Percentiles rank a stretch among this genome's conserved stretches.
These are phyloP conservation scores for Tylopilus balloui DNA, from an alignment of 768 basidiomycete genomes.

Conservation along the genomic window DNA sequence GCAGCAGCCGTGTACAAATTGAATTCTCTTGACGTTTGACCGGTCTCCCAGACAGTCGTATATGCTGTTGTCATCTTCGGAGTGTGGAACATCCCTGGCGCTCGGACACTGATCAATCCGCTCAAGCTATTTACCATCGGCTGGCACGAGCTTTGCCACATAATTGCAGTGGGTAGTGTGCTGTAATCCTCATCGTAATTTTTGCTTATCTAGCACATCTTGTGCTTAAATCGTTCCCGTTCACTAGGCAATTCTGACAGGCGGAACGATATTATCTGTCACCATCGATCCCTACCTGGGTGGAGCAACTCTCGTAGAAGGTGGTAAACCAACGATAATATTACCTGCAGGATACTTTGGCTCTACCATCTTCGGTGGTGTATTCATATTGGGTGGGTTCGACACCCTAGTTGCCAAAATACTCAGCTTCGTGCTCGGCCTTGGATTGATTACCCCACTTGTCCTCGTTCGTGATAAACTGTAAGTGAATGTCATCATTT, in stretches of 20 bases:
- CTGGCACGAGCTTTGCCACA: slow-evolving; percentile 86
- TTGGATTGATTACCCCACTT: slow-evolving; percentile 83
- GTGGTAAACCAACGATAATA: slow-evolving; percentile 67
- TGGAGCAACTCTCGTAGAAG: slow-evolving; percentile 60
- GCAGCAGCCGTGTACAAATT: slow-evolving; percentile 11
- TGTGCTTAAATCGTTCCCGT: not conserved
- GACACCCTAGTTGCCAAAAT: slow-evolving; percentile 90
- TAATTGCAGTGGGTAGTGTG: slow-evolving; percentile 54
- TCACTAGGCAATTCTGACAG: slow-evolving; percentile 67
- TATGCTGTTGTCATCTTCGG: slow-evolving; percentile 85
- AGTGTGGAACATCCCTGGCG: slow-evolving; percentile 82
- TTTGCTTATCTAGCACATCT: slow-evolving; percentile 3
- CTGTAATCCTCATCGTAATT: slow-evolving; percentile 2
- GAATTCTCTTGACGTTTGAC: slow-evolving; percentile 7
- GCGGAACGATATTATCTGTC: slow-evolving; percentile 72
- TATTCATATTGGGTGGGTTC: slow-evolving; percentile 81
- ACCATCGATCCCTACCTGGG: slow-evolving; percentile 84
- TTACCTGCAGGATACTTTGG: slow-evolving; percentile 80
- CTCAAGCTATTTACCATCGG: slow-evolving; percentile 86
- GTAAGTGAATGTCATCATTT: slow-evolving; percentile 41
- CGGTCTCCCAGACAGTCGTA: slow-evolving; percentile 59
- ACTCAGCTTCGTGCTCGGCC: slow-evolving; percentile 83
- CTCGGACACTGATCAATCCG: slow-evolving; percentile 73
- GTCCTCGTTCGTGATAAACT: slow-evolving; percentile 86
- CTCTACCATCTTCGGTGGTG: slow-evolving; percentile 74